phyloP scores from a whole-genome alignment of 2,329 filamentous ascomycete genomes.

The Sporothrix schenckii region DNA sequence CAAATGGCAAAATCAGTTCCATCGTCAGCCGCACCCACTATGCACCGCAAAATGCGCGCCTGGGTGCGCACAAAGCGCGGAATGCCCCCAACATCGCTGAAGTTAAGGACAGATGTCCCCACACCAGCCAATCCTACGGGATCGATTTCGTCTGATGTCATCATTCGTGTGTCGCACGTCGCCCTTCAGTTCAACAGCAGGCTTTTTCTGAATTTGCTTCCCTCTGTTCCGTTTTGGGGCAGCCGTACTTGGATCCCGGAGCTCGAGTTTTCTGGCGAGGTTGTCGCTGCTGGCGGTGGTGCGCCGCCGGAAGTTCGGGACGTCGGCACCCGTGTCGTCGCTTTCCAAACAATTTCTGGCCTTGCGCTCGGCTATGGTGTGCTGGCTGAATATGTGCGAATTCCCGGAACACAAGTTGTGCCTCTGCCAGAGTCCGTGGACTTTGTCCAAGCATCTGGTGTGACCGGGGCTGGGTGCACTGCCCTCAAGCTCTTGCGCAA shows the following conservation, averaged over 20 bases:
- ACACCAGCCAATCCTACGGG: slow-evolving; percentile 24
- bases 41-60: slow-evolving; percentile 28
- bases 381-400: slow-evolving; percentile 43
- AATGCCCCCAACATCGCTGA: neutral
- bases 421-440: slow-evolving; percentile 28
- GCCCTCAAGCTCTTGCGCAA: slow-evolving; percentile 39
- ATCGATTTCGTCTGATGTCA: slow-evolving; percentile 36
- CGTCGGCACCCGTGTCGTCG: slow-evolving; percentile 40
- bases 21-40: neutral
- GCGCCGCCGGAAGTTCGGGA: slow-evolving; percentile 32
- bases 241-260: slow-evolving; percentile 39
- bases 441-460: slow-evolving; percentile 37
- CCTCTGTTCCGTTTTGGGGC: slow-evolving; percentile 15
- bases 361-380: slow-evolving; percentile 40
- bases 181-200: slow-evolving; percentile 44
- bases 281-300: slow-evolving; percentile 40
- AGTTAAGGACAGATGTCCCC: slow-evolving; percentile 17
- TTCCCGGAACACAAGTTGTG: slow-evolving; percentile 40
- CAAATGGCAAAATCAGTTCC: neutral
- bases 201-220: slow-evolving; percentile 39
- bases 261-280: slow-evolving; percentile 42
- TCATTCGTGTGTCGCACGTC: slow-evolving; percentile 42
- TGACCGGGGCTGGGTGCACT: slow-evolving; percentile 44
- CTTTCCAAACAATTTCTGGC: slow-evolving; percentile 37
- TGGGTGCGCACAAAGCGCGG: slow-evolving; percentile 30